Evolutionary conservation across 2,329 filamentous ascomycete genomes (phyloP).

Genomic region (Aureobasidium sp.): DNA sequence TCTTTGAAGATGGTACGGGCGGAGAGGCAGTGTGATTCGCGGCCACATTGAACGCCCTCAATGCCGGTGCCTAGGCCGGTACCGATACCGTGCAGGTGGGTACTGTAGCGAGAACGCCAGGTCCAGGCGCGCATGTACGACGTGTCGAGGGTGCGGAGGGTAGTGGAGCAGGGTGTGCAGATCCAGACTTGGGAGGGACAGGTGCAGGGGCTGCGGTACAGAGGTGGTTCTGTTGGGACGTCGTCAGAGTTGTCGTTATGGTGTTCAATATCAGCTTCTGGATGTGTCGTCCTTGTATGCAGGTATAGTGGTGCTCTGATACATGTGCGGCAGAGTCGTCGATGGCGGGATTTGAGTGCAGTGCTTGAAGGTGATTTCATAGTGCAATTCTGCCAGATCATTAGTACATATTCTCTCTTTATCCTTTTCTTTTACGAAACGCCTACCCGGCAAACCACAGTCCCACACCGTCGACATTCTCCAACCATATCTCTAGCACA

Average conservation of each 20-base stretch:
- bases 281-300: neutral
- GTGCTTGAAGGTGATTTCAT: conserved; percentile 69
- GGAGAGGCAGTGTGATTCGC: conserved; percentile 68
- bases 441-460: conserved; percentile 70
- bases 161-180: conserved; percentile 74
- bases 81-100: conserved; percentile 67
- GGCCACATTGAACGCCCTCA: conserved; percentile 80
- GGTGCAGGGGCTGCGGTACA: conserved; percentile 48
- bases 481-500: conserved; percentile 86
- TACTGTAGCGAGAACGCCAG: conserved; percentile 78
- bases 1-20: conserved; percentile 74
- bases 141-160: conserved; percentile 54
- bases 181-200: conserved; percentile 67
- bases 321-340: conserved; percentile 72
- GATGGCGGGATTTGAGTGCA: conserved; percentile 66
- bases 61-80: conserved; percentile 84
- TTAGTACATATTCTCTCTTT: neutral
- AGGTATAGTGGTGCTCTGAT: conserved; percentile 59
- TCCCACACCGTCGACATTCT: conserved; percentile 71
- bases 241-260: neutral
- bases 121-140: conserved; percentile 68
- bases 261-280: neutral
- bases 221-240: neutral
- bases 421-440: neutral
- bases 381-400: conserved; percentile 67